Percentiles rank a stretch among this genome's conserved stretches.
Evolutionary conservation across 805 yeast species (phyloP).

Genomic region (Spathaspora girioi): DNA sequence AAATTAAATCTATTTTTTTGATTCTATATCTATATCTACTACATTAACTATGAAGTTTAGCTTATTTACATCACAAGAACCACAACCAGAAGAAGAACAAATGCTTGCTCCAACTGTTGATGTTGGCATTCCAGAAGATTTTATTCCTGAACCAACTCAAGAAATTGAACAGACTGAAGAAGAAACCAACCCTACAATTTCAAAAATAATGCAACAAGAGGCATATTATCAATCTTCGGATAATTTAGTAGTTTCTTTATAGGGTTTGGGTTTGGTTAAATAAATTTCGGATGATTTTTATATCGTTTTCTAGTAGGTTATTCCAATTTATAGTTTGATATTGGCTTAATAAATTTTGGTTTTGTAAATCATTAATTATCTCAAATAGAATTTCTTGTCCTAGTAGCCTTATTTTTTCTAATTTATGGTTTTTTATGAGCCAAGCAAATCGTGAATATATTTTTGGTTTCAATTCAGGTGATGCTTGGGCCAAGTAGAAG

Average conservation of each 20-base stretch:
- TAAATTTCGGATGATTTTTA: not conserved
- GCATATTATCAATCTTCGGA: constrained; percentile 21
- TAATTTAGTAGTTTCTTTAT: constrained; percentile 15
- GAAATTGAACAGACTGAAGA: not conserved
- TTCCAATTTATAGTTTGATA: constrained; percentile 4
- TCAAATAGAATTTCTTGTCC: constrained; percentile 39
- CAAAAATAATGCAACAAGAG: constrained; percentile 1
- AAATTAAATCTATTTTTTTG: not conserved
- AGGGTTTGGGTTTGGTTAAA: not conserved
- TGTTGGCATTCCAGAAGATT: not conserved
- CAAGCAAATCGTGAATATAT: constrained; percentile 18
- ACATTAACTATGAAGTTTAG: not conserved
- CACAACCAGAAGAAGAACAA: not conserved
- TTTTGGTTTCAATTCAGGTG: constrained; percentile 7
- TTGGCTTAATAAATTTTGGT: not conserved
- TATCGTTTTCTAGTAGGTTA: constrained; percentile 1
- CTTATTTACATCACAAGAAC: not conserved
- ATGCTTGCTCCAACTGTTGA: not conserved
- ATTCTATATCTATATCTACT: not conserved
- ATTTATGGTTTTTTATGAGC: constrained; percentile 28
- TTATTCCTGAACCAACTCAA: not conserved
- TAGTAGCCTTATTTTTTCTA: constrained; percentile 33
- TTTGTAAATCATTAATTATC: constrained; percentile 9
- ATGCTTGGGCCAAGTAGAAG: constrained; percentile 27
- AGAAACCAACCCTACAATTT: not conserved